Conservation (phyloP, 352 stramenopile species). For the Pythium dissimile region DNA sequence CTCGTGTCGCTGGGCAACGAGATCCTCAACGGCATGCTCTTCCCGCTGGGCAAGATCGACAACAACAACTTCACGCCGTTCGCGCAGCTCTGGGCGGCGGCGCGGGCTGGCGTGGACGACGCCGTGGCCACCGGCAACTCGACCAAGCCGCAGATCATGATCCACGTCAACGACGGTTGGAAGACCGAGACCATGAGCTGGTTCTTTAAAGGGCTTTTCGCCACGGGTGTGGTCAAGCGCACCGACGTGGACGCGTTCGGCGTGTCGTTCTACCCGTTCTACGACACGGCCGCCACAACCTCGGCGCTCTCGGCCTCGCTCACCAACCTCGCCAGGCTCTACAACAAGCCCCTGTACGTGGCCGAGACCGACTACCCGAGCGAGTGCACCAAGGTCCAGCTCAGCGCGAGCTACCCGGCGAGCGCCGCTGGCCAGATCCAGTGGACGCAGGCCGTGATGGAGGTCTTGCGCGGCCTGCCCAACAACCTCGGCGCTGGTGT, state of each 20-base stretch:
- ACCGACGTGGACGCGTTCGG: conserved; percentile 7
- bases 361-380: conserved; percentile 10
- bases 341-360: conserved; percentile 6
- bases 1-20: conserved; percentile 9
- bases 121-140: background rate
- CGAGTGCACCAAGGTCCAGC: conserved; percentile 12
- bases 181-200: conserved; percentile 9
- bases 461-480: background rate
- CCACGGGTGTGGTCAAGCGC: background rate
- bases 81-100: conserved; percentile 3
- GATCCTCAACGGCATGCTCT: conserved; percentile 5
- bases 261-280: conserved; percentile 12
- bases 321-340: background rate
- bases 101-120: conserved; percentile 2
- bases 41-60: conserved; percentile 2
- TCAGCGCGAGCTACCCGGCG: conserved; percentile 1
- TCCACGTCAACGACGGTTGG: conserved; percentile 10
- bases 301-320: conserved; percentile 3
- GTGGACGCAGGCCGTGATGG: conserved; percentile 2
- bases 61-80: conserved; percentile 3
- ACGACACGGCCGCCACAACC: conserved; percentile 5
- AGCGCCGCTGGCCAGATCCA: conserved; percentile 1
- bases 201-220: conserved; percentile 4
- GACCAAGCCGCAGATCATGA: conserved; percentile 4
- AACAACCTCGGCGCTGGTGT: conserved; percentile 1